Evolutionary conservation across 202 grass and related monocot species (phyloP), one percentile per base, ranked within the genome.

Genomic region (Panicum virgatum): DNA sequence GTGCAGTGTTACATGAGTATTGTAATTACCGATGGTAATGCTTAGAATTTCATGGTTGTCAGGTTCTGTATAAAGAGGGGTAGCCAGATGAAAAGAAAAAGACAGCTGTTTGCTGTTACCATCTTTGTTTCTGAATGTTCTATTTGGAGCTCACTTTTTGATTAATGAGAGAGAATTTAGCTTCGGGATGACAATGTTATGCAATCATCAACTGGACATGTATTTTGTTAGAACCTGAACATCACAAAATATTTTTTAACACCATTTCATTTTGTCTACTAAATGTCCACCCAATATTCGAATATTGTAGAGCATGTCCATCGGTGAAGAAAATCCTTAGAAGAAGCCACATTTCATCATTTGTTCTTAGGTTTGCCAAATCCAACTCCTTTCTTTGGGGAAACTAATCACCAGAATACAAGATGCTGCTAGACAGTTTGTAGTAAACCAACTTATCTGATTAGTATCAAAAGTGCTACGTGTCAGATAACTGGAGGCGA

Each of bases 71-170:
- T 10, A 58, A 66, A 48, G 44, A 42, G 46, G 46, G 32, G 15
- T 29, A 12, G 15, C 5, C 9, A 30, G 5, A 68, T 56, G 62
- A 2, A 40, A 59, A 56, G n/a, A 79, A 66, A 19, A 54, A 10
- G 0, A 58, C 0, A 3, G 30, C 30, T 61, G n/a, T 57, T 19
- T 34, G 32, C 20, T 37, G 63, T n/a, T 54, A 65, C 72, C 14
- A 12, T 72, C n/a, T 71, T 56, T 63, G 9, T 44, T 48, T 61
- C 26, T 45, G 5, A 72, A 3, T 87, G 22, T 80, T 64, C n/a
- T 58, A 10, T 58, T 60, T 65, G n/a, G 38, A 58, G 7, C 37
- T 79, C 51, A 10, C 19, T 3, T 30, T 53, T 47, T 34, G 12
- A 71, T 37, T 23, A 9, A 62, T 13, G 12, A n/a, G 14, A 16